phyloP scores from a whole-genome alignment of 2,329 filamentous ascomycete genomes.

The Aspergillus aculeatus region DNA sequence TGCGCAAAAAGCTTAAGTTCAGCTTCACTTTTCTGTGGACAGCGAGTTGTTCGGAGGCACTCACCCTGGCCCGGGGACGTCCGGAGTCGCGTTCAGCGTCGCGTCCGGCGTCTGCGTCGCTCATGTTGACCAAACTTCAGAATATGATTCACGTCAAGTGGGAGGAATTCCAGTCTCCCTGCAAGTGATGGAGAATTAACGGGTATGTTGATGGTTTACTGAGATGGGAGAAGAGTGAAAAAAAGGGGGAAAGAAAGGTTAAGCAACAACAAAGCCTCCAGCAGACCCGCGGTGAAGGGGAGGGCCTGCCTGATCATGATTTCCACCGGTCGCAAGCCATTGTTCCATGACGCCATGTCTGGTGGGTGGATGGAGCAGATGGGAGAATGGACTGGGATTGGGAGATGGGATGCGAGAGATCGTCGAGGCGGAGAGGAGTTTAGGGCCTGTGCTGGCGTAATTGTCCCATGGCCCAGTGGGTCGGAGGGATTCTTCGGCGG shows the following conservation, averaged over 20 bases:
- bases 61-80: constrained; percentile 16
- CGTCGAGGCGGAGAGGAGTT: background rate
- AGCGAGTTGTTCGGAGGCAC: background rate
- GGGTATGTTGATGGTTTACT: background rate
- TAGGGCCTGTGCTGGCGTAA: background rate
- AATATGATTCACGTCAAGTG: background rate
- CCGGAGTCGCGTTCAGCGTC: background rate
- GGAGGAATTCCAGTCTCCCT: too few species aligned
- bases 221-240: background rate
- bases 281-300: background rate
- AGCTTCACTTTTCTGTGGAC: too few species aligned
- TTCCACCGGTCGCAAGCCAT: background rate
- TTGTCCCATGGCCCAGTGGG: background rate
- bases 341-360: background rate
- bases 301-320: background rate
- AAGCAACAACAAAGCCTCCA: background rate
- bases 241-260: background rate
- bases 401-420: background rate
- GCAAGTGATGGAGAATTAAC: too few species aligned
- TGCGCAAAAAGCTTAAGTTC: too few species aligned
- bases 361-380: background rate
- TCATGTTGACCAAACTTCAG: background rate
- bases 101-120: background rate
- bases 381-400: background rate
- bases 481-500: background rate